Base-by-base conservation (phyloP, 176 grass and related monocot genomes). In the Ampelocalamus luodianensis region DNA sequence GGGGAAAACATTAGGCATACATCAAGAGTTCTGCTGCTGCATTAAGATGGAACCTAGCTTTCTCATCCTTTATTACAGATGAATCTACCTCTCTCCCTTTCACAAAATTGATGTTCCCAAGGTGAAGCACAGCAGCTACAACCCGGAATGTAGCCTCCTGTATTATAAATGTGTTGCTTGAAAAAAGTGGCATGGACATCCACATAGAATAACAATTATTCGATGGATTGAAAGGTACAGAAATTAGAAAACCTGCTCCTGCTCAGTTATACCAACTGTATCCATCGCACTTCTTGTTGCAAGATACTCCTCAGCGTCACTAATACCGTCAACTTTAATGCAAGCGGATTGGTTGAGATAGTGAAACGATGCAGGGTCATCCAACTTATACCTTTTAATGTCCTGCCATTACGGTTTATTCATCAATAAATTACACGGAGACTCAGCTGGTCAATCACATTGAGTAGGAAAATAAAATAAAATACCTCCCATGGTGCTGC, bases 121-220 rank as follows among this genome's bases (percentile, higher is more conserved):
- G 89, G 96, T 98, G 96, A 83, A 98, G 96, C 91, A 98, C 91
- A 86, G 90, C 80, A 84, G 93, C 96, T 82, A 98, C 96, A 90
- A 95, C 94, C 81, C 90, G 86, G 68, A 98, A 98, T 92, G 96
- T 98, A 85, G 80, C 89, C 76, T 96, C 96, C 96, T 98, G 90
- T 70, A 89, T 59, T 59, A 82, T 13, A 89, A 32, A 63, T 38
- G 51, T 83, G 69, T 2, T 72, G 78, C 72, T 91, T 56, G 17
- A 72, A 78, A 55, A 82, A 85, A 50, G n/a, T 72, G 66, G 58
- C 56, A 80, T 61, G 20, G 42, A 9, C 51, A 55, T 55, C 51
- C 51, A 55, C 51, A 43, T 43, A 43, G 42, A 10, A 43, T 43
- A 43, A 43, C 42, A 43, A 43, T 43, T 43, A 43, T 43, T 43